Conservation (phyloP, 2,329 filamentous ascomycete genomes). For the Aspergillus sp. region DNA sequence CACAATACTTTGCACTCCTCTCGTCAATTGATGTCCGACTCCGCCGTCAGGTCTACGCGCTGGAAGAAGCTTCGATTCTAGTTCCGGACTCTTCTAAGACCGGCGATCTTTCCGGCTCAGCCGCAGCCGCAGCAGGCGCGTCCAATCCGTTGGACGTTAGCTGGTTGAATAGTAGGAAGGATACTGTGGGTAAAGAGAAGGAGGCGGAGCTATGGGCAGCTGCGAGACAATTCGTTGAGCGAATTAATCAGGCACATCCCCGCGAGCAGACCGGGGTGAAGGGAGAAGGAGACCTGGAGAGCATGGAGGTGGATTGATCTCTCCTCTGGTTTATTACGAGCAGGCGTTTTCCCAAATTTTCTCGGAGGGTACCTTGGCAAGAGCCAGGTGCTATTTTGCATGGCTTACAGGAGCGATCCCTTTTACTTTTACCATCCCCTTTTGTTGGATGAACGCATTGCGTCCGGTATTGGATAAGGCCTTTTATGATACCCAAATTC, state of each 20-base stretch:
- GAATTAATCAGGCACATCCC: conserved; percentile 24
- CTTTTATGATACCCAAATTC: conserved; percentile 23
- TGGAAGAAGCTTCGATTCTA: conserved; percentile 80
- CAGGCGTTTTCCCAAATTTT: neutral
- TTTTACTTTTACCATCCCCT: neutral
- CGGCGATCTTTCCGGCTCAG: conserved; percentile 29
- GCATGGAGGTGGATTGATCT: conserved; percentile 42
- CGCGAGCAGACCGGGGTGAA: conserved; percentile 10
- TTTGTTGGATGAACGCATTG: neutral
- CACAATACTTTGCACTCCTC: conserved; percentile 69
- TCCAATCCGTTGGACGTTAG: conserved; percentile 73
- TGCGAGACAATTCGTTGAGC: conserved; percentile 56
- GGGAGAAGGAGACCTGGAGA: conserved; percentile 23
- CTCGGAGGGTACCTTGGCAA: neutral
- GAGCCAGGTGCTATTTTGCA: neutral
- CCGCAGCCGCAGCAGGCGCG: conserved; percentile 27
- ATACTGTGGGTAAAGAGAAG: conserved; percentile 78
- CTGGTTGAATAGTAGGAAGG: conserved; percentile 83
- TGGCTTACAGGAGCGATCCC: neutral
- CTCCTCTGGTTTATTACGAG: neutral
- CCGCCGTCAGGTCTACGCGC: conserved; percentile 71
- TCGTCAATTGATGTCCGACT: conserved; percentile 73
- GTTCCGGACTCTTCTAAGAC: conserved; percentile 41
- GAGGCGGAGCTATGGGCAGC: conserved; percentile 76
- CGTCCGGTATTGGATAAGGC: neutral